Percentiles rank a stretch among this genome's conserved stretches.
Conservation (phyloP, 176 grass and related monocot species). For the Rhynchospora breviuscula region DNA sequence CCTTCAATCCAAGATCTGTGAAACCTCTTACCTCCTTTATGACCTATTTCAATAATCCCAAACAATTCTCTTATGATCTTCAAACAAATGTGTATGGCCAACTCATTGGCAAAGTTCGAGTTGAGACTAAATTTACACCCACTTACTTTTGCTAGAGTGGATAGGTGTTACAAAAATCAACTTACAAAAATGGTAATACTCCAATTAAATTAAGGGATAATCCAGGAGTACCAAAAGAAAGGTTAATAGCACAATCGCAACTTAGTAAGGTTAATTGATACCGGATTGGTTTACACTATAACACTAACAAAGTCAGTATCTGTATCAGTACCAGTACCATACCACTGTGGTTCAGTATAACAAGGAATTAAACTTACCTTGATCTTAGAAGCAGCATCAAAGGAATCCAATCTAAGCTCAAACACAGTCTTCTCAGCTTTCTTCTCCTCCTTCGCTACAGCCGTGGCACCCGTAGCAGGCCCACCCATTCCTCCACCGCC, state of each 20-base stretch:
- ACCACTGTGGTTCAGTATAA: not conserved
- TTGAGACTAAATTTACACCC: not conserved
- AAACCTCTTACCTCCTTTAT: conserved; percentile 93
- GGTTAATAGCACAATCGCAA: not conserved
- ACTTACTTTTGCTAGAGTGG: not conserved
- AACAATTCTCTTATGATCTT: conserved; percentile 6
- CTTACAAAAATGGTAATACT: not conserved
- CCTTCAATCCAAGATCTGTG: conserved; percentile 86
- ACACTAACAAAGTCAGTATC: too few relatives aligned
- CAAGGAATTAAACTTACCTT: conserved; percentile 40
- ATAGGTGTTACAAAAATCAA: not conserved
- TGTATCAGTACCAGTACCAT: not conserved
- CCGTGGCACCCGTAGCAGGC: conserved; percentile 3
- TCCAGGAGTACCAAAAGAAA: not conserved
- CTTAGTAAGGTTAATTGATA: not conserved
- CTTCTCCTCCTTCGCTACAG: conserved; percentile 40
- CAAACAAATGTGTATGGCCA: not conserved
- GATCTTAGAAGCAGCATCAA: conserved; percentile 86
- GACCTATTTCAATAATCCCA: not conserved
- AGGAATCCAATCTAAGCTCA: conserved; percentile 71
- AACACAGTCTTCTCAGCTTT: conserved; percentile 89
- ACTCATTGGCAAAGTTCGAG: not conserved
- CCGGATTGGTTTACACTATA: not conserved
- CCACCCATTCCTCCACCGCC: conserved; percentile 24
- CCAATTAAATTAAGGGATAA: not conserved